Base-by-base conservation (phyloP, 805 yeast genomes). In the Phaffomyces opuntiae region DNA sequence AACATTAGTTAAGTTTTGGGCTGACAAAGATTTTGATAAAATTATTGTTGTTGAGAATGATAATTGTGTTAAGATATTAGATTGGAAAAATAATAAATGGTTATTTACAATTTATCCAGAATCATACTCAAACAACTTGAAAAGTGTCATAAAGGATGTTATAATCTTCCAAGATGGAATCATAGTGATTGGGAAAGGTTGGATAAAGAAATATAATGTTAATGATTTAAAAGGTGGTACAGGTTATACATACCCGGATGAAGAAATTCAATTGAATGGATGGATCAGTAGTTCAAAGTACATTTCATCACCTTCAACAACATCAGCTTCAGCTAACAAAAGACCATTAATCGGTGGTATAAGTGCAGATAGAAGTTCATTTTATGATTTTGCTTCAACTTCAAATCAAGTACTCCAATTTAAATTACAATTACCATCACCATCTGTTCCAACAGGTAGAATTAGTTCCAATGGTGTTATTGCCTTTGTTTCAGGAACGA, bases 41-140 rank as follows among this genome's bases (percentile, higher is more conserved):
- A 40, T 66, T 16, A 51, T 66, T 17, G 58, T 66, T 9, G 60
- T 66, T 14, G 72, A 66, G 31, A 54, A 60, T 17, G 64, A 63
- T 7, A 60, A 56, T 33, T 47, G 50, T n/a, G 49, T 68, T 4
- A 59, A 60, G 32, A 52, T 68, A 1, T 47, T 60, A 35, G 68
- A 68, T 40, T 68, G 69, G 68, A 50, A 59, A 9, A 59, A 57
- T 36, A 52, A 52, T 2, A 38, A 52, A 36, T 59, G 65, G 62
- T 42, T 64, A 9, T 50, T 48, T 37, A 56, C 68, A 1, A 60
- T 68, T 6, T 65, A 62, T 36, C 68, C 69, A 14, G 50, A 48
- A 24, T 47, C 63, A 12, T 52, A 53, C 39, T 52, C 52, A 5
- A 35, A 39, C 2, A 54, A 50, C 31, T n/a, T 49, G 3, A 24